phyloP scores from a whole-genome alignment of 2,329 filamentous ascomycete species.

The Cytospora paraplurivora region DNA sequence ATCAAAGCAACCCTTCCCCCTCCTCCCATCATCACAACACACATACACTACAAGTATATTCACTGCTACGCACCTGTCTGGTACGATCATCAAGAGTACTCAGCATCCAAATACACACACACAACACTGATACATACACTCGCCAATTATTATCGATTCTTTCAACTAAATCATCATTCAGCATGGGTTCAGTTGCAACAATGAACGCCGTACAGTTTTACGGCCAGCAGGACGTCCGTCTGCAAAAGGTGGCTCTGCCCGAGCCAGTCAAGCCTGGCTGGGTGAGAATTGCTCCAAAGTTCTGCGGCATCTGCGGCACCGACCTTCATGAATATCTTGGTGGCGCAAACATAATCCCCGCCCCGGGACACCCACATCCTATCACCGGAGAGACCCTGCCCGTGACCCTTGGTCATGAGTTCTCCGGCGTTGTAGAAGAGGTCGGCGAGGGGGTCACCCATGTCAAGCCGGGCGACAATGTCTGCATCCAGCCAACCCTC shows the following conservation, averaged over 20 bases:
- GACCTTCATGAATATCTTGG: constrained; percentile 40
- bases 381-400: constrained; percentile 58
- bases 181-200: constrained; percentile 10
- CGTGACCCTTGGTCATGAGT: constrained; percentile 64
- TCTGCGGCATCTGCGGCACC: constrained; percentile 40
- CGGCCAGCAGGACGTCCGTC: constrained; percentile 28
- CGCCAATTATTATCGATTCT: neutral
- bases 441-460: constrained; percentile 49
- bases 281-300: constrained; percentile 36
- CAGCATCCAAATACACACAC: too few relatives aligned
- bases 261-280: constrained; percentile 22
- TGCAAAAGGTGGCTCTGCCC: constrained; percentile 25
- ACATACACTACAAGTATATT: neutral
- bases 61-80: neutral
- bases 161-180: neutral
- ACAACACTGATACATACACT: neutral
- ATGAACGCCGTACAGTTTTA: constrained; percentile 28
- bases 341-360: constrained; percentile 37
- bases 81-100: too few relatives aligned
- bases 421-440: constrained; percentile 61
- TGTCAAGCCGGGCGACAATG: constrained; percentile 54
- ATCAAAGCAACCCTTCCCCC: neutral
- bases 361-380: constrained; percentile 49
- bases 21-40: neutral
- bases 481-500: constrained; percentile 60